Evolutionary conservation across 108 stramenopile genomes (phyloP).

Genomic region (Cyclostephanos tholiformis): DNA sequence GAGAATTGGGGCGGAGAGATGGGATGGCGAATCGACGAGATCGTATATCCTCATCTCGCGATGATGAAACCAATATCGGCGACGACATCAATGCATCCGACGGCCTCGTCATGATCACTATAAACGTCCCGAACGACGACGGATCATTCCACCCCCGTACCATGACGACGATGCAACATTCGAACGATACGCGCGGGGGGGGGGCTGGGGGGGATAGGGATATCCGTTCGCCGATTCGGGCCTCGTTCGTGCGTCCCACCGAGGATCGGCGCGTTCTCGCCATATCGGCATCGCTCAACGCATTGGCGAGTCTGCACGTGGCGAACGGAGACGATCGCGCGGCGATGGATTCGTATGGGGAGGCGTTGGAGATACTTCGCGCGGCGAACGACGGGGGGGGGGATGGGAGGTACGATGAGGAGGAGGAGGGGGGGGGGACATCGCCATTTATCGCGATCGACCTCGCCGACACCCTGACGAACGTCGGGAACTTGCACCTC

Average conservation of each 20-base stretch:
- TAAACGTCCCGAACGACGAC: conserved; percentile 1
- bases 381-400: conserved; percentile 54
- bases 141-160: neutral
- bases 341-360: conserved; percentile 40
- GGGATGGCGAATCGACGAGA: neutral
- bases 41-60: neutral
- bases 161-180: too few relatives aligned
- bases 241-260: conserved; percentile 18
- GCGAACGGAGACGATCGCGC: conserved; percentile 24
- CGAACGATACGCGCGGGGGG: too few relatives aligned
- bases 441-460: conserved; percentile 7
- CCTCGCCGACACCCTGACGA: conserved; percentile 28
- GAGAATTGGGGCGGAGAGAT: neutral
- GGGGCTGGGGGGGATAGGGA: too few relatives aligned
- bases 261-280: conserved; percentile 41
- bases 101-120: neutral
- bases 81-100: neutral
- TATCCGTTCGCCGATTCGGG: neutral
- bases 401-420: conserved; percentile 29
- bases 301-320: conserved; percentile 28
- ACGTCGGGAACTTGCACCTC: conserved; percentile 41
- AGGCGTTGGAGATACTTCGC: conserved; percentile 42
- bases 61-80: neutral
- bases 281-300: conserved; percentile 33
- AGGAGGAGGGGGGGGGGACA: conserved; percentile 2